Conservation (phyloP, 148 eudicot species). For the Rheum nobile region DNA sequence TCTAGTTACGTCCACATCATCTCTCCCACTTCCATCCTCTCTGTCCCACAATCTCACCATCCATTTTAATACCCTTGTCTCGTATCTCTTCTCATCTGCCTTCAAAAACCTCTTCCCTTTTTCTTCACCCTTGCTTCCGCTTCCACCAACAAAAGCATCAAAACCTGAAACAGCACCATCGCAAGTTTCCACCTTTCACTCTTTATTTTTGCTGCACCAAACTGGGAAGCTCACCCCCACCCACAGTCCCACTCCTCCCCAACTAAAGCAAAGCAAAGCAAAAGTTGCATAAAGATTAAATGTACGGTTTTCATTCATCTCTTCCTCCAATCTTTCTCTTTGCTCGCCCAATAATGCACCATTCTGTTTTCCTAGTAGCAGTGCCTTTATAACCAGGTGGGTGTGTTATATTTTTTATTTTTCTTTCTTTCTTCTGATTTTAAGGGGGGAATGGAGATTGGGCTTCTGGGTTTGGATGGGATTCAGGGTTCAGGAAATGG, state of each 20-base stretch:
- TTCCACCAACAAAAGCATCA: slow-evolving; percentile 5
- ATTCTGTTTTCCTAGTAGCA: not conserved
- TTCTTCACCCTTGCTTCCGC: not conserved
- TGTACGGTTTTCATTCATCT: not conserved
- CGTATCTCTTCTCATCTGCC: not conserved
- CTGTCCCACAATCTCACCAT: slow-evolving; percentile 6
- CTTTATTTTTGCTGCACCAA: not conserved
- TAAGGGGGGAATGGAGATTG: slow-evolving; percentile 1
- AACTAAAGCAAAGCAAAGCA: not conserved
- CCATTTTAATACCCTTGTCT: not conserved
- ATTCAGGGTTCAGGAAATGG: not conserved
- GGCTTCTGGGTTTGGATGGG: slow-evolving; percentile 6
- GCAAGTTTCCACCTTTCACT: not conserved
- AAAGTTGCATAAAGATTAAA: not conserved
- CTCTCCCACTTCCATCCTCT: slow-evolving; percentile 6
- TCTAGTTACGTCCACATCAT: slow-evolving; percentile 1
- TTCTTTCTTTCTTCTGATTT: not conserved
- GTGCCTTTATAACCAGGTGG: not conserved
- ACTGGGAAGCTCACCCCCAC: not conserved
- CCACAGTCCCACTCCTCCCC: not conserved
- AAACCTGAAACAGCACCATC: not conserved
- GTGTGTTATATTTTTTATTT: not conserved
- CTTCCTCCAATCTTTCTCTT: not conserved
- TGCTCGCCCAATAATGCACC: not conserved
- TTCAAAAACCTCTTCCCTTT: not conserved